These are phyloP conservation scores for Podaxis mareebaensis DNA, from an alignment of 768 basidiomycete species.

Conservation along the genomic window DNA sequence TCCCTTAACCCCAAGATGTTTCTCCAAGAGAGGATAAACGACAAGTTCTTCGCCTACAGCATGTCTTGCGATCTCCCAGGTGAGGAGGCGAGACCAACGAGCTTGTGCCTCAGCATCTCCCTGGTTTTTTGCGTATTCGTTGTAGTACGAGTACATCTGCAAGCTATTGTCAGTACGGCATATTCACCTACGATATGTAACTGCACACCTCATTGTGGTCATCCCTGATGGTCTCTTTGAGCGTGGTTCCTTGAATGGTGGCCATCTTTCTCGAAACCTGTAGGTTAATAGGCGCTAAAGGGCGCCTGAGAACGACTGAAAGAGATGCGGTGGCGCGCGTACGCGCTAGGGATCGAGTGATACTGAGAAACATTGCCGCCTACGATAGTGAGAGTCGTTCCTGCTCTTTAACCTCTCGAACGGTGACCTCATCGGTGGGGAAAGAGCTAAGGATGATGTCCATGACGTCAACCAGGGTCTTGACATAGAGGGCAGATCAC, in stretches of 20 bases:
- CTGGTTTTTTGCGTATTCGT: conserved; percentile 35
- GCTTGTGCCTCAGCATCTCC: conserved; percentile 38
- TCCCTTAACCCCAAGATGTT: conserved; percentile 45
- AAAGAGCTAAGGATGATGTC: no score
- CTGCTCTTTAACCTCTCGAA: neutral
- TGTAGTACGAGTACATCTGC: conserved; percentile 49
- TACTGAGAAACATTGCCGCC: neutral
- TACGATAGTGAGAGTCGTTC: neutral
- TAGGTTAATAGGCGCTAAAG: neutral
- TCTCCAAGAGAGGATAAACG: conserved; percentile 53
- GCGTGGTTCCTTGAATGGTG: neutral
- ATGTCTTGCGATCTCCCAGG: conserved; percentile 53
- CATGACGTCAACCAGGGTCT: no score
- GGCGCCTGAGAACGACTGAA: neutral
- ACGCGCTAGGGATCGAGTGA: neutral
- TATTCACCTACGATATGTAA: neutral
- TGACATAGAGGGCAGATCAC: no score
- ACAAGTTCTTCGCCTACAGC: conserved; percentile 55
- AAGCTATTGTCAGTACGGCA: neutral
- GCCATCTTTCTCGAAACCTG: conserved; percentile 5
- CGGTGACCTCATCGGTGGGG: neutral
- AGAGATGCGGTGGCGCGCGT: neutral
- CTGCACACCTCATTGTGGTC: conserved; percentile 18
- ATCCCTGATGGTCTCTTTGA: conserved; percentile 14
- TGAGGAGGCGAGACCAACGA: conserved; percentile 47